Base-by-base conservation (phyloP, 768 basidiomycete genomes). In the Chalciporus chontae region DNA sequence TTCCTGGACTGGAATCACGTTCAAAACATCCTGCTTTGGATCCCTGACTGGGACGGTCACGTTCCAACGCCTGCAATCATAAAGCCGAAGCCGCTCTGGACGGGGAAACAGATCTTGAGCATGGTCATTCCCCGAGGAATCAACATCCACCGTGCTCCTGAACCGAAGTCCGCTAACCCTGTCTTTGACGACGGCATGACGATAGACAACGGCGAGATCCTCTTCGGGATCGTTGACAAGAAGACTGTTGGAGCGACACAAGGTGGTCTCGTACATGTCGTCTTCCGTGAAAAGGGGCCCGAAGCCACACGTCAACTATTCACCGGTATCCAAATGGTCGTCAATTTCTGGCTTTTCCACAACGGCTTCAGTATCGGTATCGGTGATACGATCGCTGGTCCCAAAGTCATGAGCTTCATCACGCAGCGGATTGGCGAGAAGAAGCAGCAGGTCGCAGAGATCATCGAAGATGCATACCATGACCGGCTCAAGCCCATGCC, bases 351-450 rank as follows among this genome's bases (percentile, higher is more conserved):
- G 95, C 78, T 98, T 7, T 91, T 98, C 76, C 96, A 99, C 71
- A 94, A 94, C 54, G 95, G 96, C 32, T 99, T 98, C 78, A 93
- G 90, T 58, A 98, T 98, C 62, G 96, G 96, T 48, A 99, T 99
- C 54, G 96, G 95, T 34, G 96, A 98, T 69, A 98, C 96, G 3
- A 94, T 99, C 47, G 95, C 95, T 23, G 95, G 95, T 62, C 76
- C 78, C 47, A 79, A 75, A 27, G 95, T 93, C 34, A 97, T 97
- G 94, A 74, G 73, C 10, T 81, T 77, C 59, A 96, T 99, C 66
- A 89, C 87, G 1, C 71, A 84, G 51, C 85, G 85, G 44, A 95
- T 98, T 53, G 77, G 82, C 6, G 78, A 84, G 52, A 85, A 86
- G 54, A 98, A 98, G 71, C 69, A 73, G 24, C 79, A 84, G 32